Evolutionary conservation across 306 rosid genomes (phyloP).

Genomic region (Hippophae gyantsensis): DNA sequence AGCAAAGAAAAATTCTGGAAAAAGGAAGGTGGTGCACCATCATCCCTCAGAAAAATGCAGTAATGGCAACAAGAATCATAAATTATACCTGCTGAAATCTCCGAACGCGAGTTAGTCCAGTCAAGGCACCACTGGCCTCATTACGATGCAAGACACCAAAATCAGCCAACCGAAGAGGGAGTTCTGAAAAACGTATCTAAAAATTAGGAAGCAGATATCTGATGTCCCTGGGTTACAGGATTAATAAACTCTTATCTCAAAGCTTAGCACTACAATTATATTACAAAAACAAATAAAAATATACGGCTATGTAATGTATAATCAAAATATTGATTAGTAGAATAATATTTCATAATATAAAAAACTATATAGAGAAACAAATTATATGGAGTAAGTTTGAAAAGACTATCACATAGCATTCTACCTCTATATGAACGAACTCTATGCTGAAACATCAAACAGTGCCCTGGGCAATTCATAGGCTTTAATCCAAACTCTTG

Average conservation of each 20-base stretch:
- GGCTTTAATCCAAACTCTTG: constrained; percentile 98
- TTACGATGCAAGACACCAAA: constrained; percentile 97
- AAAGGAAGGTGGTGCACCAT: too few relatives aligned
- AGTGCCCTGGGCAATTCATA: constrained; percentile 98
- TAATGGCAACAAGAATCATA: not conserved
- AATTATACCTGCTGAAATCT: constrained; percentile 88
- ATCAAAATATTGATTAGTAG: too few relatives aligned
- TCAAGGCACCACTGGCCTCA: constrained; percentile 97
- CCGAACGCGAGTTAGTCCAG: constrained; percentile 93
- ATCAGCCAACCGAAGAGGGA: constrained; percentile 94
- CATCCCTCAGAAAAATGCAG: not conserved
- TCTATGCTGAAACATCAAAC: constrained; percentile 89
- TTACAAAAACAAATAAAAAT: too few relatives aligned
- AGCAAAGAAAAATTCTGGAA: too few relatives aligned
- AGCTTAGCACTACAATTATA: too few relatives aligned
- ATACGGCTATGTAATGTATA: too few relatives aligned
- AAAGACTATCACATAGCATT: constrained; percentile 7
- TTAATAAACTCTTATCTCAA: too few relatives aligned
- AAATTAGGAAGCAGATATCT: not conserved
- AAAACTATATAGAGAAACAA: not conserved
- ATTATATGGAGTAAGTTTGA: not conserved
- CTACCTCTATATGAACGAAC: constrained; percentile 94
- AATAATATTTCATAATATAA: too few relatives aligned
- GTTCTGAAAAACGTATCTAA: constrained; percentile 43
- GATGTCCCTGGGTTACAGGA: too few relatives aligned